Base-by-base conservation (phyloP, 2,329 filamentous ascomycete species). In the Alternaria ethzedia region DNA sequence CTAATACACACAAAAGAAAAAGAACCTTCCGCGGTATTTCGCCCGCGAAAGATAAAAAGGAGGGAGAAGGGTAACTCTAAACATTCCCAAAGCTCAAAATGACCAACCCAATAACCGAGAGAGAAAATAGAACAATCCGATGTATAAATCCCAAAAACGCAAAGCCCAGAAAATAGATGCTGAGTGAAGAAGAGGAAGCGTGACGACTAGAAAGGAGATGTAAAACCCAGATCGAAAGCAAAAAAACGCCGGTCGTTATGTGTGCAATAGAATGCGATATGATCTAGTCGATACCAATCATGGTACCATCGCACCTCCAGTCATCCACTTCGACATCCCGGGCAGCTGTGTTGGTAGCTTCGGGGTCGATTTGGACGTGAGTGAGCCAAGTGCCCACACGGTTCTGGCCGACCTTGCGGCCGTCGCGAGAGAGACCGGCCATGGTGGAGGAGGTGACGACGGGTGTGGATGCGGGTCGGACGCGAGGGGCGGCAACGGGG, bases 311-410 rank as follows among this genome's bases (percentile, higher is more conserved):
- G 45, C 73, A 70, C 60, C 73, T 70, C 76, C 77, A 79, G 23
- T 78, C 76, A 45, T 79, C 77, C 4, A 78, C 76, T 44, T 78
- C 77, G 12, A 78, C 77, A n/a, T 65, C 64, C 43, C 70, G 65
- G 0, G 75, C 70, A 30, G 74, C 73, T 3, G 77, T 77, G 41
- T 72, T 70, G 43, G 78, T 76, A 10, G 79, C 79, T 23, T 80
- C 78, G 26, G 71, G 65, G 51, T 81, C 79, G 25, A 78, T 57
- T 58, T 75, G 68, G 15, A 81, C 74, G 54, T 81, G 76, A 49
- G 66, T 77, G 41, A 81, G 72, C 79, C 79, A 81, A 28, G 77
- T 79, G 11, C 79, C 79, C 1, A 81, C 78, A 65, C 79, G 63
- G 58, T 78, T 79, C 15, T 75, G 74, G 15, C 78, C 79, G 5